Evolutionary conservation across 352 stramenopile species (phyloP).

Genomic region (Phytophthora boehmeriae): DNA sequence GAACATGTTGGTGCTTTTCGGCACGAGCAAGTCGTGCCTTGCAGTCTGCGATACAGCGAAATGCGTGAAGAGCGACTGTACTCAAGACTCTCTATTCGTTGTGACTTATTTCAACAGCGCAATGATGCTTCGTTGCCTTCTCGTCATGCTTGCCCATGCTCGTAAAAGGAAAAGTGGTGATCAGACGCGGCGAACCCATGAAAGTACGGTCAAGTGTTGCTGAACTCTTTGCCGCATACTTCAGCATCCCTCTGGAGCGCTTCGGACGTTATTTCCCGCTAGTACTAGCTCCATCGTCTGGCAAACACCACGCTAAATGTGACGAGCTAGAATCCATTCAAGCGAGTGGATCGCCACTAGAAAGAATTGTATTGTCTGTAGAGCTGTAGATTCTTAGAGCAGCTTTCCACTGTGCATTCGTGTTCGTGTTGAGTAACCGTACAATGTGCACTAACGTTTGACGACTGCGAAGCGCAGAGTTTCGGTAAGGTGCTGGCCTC

Average conservation of each 20-base stretch:
- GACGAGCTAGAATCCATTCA: no score
- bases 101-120: not conserved
- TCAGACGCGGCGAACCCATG: not conserved
- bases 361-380: no score
- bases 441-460: not conserved
- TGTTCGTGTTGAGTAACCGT: no score
- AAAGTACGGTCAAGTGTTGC: not conserved
- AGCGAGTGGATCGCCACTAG: no score
- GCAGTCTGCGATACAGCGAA: slow-evolving; percentile 6
- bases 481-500: slow-evolving; percentile 1
- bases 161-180: no score
- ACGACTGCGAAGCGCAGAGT: not conserved
- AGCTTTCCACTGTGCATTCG: no score
- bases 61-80: not conserved
- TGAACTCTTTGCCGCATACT: not conserved
- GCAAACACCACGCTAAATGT: no score
- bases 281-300: no score
- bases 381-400: no score
- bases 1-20: slow-evolving; percentile 7
- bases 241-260: not conserved
- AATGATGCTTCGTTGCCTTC: not conserved
- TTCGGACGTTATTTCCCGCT: not conserved
- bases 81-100: not conserved
- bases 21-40: no score
- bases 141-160: no score